These are phyloP conservation scores for Alnus glutinosa DNA, from an alignment of 306 rosid genomes.

Conservation along the genomic window DNA sequence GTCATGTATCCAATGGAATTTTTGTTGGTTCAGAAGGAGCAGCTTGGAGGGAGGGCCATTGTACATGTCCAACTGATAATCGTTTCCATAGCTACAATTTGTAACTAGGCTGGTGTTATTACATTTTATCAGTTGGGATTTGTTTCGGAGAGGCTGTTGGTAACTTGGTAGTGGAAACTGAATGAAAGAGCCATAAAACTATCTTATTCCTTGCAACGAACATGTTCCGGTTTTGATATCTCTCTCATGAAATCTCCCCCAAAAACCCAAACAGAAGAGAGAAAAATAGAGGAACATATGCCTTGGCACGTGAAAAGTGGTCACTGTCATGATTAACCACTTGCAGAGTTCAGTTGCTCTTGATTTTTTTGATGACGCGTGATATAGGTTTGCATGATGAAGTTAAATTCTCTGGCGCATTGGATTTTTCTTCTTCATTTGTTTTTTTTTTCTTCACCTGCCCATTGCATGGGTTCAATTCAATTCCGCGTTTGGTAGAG, in stretches of 20 bases:
- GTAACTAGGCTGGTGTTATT: slow-evolving; percentile 4
- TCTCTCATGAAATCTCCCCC: no score
- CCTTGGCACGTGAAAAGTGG: no score
- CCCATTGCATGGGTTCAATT: background rate
- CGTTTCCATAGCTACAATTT: slow-evolving; percentile 23
- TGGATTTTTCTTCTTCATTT: background rate
- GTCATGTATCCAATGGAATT: slow-evolving; percentile 32
- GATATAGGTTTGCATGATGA: background rate
- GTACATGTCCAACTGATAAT: slow-evolving; percentile 1
- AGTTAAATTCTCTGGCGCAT: background rate
- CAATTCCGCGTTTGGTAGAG: background rate
- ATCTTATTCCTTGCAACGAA: background rate
- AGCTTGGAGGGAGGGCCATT: slow-evolving; percentile 23
- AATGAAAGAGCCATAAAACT: background rate
- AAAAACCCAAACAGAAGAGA: no score
- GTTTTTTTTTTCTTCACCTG: background rate
- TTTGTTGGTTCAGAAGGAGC: slow-evolving; percentile 31
- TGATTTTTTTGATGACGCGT: background rate
- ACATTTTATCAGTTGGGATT: background rate
- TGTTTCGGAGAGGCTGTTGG: background rate
- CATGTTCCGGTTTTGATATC: no score
- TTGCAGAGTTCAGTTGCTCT: background rate
- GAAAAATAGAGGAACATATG: no score
- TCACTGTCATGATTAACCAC: background rate
- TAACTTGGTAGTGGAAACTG: background rate